Base-by-base conservation (phyloP, 306 rosid genomes). In the Nissolia schottii region DNA sequence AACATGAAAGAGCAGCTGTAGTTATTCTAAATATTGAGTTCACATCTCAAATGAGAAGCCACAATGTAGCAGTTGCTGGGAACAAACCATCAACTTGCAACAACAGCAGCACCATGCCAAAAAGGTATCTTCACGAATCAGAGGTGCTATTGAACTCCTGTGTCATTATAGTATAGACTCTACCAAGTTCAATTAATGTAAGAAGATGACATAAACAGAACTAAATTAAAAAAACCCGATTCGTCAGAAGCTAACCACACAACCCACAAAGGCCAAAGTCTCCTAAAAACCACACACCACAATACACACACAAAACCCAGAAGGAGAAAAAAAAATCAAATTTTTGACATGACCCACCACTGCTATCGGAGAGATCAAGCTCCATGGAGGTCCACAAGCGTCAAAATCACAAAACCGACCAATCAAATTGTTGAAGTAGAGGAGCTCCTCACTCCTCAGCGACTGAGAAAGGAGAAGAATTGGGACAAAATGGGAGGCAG, bases 301-400 rank as follows among this genome's bases (percentile, higher is more conserved):
- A 15, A 2, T 0, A 32, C 38, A 43, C 6, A 66, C 16, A 7
- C 7, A 51, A 43, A 28, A 29, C 13, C 40, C 4, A 18, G 0
- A 25, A 2, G n/a, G n/a, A 45, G 0, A 20, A 70, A 24, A 37
- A 60, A 76, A 71, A 70, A 50, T 7, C 20, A 12, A 5, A 20
- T 24, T 57, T 64, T 67, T 35, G 6, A 61, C 56, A 32, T 19
- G 68, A 51, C 96, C 79, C 83, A 90, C 96, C 96, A 51, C 96
- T 90, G 84, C 93, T 88, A 79, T 90, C 96, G 10, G 93, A 81
- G 70, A 74, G 87, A 62, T 87, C 87, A 82, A 84, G 83, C 54
- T 86, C 96, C 96, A 90, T 88, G 48, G 69, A 53, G 60, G 75
- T 45, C 51, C 59, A 75, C 62, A 15, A 71, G 34, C 77, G 80